Evolutionary conservation across 1,139 yeast genomes (phyloP).

Genomic region (Taphrina populina): DNA sequence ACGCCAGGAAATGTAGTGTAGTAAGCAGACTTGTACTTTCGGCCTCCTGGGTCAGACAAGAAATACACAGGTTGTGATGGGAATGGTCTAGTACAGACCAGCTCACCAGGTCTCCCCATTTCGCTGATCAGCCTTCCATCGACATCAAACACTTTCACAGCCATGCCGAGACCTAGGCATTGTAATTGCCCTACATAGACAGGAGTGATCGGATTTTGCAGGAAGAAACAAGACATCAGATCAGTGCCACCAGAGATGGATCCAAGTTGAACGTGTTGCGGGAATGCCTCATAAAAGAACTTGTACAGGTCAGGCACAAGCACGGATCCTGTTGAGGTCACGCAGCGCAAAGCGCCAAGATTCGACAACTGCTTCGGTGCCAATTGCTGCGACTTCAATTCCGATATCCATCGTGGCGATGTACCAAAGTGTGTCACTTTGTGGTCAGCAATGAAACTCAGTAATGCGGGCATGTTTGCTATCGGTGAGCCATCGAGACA

Average conservation of each 20-base stretch:
- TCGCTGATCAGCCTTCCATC: conserved; percentile 35
- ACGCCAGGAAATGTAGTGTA: conserved; percentile 38
- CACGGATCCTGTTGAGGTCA: conserved; percentile 41
- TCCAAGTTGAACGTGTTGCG: conserved; percentile 36
- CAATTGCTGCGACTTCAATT: conserved; percentile 10
- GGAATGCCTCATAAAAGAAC: conserved; percentile 39
- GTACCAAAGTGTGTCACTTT: conserved; percentile 31
- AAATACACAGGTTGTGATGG: conserved; percentile 41
- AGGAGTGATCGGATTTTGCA: conserved; percentile 38
- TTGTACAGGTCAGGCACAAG: conserved; percentile 39
- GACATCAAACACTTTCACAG: conserved; percentile 39
- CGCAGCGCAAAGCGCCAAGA: conserved; percentile 11
- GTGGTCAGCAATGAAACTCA: conserved; percentile 13
- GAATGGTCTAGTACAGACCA: conserved; percentile 39
- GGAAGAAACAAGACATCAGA: conserved; percentile 40
- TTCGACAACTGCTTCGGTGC: conserved; percentile 15
- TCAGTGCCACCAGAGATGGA: conserved; percentile 41
- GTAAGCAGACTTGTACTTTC: conserved; percentile 38
- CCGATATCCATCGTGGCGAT: conserved; percentile 34
- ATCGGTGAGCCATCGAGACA: conserved; percentile 40
- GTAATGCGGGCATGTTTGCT: conserved; percentile 11
- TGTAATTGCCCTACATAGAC: conserved; percentile 40
- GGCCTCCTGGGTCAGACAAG: conserved; percentile 38
- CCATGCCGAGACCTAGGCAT: conserved; percentile 40
- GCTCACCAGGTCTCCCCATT: conserved; percentile 38